Base-by-base conservation (phyloP, 352 stramenopile species). In the Globisporangium alternatum region DNA sequence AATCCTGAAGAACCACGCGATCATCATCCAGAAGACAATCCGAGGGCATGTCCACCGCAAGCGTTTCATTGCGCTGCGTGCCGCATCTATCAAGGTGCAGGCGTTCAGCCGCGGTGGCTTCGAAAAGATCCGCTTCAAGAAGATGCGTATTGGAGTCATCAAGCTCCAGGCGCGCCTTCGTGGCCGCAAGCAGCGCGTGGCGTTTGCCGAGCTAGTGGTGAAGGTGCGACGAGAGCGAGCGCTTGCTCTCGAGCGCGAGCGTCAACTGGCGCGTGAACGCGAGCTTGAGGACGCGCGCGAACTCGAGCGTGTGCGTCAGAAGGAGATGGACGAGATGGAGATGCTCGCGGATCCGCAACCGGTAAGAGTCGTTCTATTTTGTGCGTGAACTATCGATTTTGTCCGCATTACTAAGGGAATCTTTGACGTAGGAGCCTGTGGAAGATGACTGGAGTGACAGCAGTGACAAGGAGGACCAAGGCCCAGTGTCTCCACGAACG, bases 361-460 rank as follows among this genome's bases (percentile, higher is more conserved):
- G 81, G 81, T 91, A 88, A 66, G 74, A 56, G 28, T 28, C 53
- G 64, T 62, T 22, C 0, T 35, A 43, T 19, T 59, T 7, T 62
- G 13, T 59, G 58, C 17, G 44, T 62, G 30, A 21, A 51, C 7
- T 21, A 55, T 37, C n/a, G 15, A 5, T 13, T 37, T 56, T 56
- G 35, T 48, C 17, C 2, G 13, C 28, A 43, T 67, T 74, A 81
- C 79, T 90, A 83, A 65, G 88, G 81, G 81, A 77, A 71, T 66
- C 73, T 72, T 60, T 74, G 74, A 74, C 69, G 71, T 85, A 91
- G 82, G 82, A 91, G 78, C 80, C 80, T 80, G 80, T 91, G 70
- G 80, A 91, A 75, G 79, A 91, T 72, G 82, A 89, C 71, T 91
- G 78, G 80, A 89, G 79, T 76, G 82, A 89, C 43, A 78, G 79